phyloP scores from a whole-genome alignment of 2,329 filamentous ascomycete species.

The Phaeosphaeria sp. region DNA sequence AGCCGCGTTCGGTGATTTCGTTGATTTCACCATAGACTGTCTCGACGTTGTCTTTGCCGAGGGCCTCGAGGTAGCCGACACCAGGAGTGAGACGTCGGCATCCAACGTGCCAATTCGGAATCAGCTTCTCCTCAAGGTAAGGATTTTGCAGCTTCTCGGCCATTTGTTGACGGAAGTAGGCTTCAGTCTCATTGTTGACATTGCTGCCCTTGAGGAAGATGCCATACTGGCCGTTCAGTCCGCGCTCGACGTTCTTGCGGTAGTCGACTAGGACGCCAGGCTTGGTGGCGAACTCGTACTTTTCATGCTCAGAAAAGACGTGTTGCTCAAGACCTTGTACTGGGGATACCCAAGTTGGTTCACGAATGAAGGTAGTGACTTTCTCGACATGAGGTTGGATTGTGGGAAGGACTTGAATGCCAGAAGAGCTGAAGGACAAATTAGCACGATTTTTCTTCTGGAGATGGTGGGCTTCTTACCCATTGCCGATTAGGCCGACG shows the following conservation, averaged over 20 bases:
- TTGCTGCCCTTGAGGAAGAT: conserved; percentile 54
- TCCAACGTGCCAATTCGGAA: conserved; percentile 43
- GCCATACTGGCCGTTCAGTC: conserved; percentile 56
- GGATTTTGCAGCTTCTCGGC: conserved; percentile 48
- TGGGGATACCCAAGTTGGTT: conserved; percentile 59
- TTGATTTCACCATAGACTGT: conserved; percentile 50
- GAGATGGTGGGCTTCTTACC: conserved; percentile 29
- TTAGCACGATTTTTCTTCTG: not conserved
- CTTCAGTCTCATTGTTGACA: conserved; percentile 50
- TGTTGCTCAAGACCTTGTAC: conserved; percentile 53
- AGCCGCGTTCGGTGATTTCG: conserved; percentile 43
- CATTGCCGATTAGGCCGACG: conserved; percentile 62
- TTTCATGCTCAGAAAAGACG: conserved; percentile 52
- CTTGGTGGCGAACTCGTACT: conserved; percentile 50
- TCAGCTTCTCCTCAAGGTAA: conserved; percentile 41
- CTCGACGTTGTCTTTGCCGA: conserved; percentile 51
- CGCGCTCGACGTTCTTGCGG: conserved; percentile 54
- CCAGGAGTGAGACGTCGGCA: conserved; percentile 55
- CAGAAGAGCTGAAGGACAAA: conserved; percentile 55
- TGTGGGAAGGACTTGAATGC: conserved; percentile 59
- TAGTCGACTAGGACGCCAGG: conserved; percentile 49
- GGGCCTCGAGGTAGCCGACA: conserved; percentile 52
- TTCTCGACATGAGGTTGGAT: conserved; percentile 55
- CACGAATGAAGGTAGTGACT: conserved; percentile 58
- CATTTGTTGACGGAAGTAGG: conserved; percentile 55